These are phyloP conservation scores for Ricinus communis DNA, from an alignment of 345 rosid species.

Conservation along the genomic window DNA sequence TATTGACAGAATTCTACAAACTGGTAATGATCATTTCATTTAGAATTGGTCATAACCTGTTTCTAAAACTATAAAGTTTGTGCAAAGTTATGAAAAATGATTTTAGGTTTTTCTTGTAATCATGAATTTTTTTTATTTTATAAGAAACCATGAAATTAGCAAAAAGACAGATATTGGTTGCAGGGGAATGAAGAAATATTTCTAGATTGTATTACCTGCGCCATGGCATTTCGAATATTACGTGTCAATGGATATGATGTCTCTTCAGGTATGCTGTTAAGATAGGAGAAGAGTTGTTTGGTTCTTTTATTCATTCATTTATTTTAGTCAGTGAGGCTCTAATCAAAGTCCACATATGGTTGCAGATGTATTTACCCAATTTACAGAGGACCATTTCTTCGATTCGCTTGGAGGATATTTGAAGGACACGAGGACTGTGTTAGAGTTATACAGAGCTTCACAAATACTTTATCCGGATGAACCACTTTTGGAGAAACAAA, in stretches of 20 bases:
- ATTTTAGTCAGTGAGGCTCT: not conserved
- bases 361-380: slow-evolving; percentile 57
- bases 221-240: slow-evolving; percentile 75
- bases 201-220: slow-evolving; percentile 56
- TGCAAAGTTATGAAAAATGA: not conserved
- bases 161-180: slow-evolving; percentile 63
- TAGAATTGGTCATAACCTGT: not conserved
- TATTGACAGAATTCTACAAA: not conserved
- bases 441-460: slow-evolving; percentile 70
- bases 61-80: not conserved
- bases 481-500: slow-evolving; percentile 43
- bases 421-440: slow-evolving; percentile 45
- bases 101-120: not conserved
- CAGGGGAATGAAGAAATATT: slow-evolving; percentile 70
- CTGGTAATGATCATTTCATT: not conserved
- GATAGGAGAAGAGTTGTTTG: not conserved
- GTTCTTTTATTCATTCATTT: slow-evolving; percentile 4
- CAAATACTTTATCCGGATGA: slow-evolving; percentile 56
- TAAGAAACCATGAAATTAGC: slow-evolving; percentile 23
- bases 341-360: slow-evolving; percentile 7
- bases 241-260: slow-evolving; percentile 67
- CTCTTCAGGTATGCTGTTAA: slow-evolving; percentile 53
- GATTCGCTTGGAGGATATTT: slow-evolving; percentile 57
- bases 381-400: slow-evolving; percentile 49
- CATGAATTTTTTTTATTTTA: too few relatives aligned